phyloP scores from a whole-genome alignment of 805 yeast species.

The Jamesozyma hellenica region DNA sequence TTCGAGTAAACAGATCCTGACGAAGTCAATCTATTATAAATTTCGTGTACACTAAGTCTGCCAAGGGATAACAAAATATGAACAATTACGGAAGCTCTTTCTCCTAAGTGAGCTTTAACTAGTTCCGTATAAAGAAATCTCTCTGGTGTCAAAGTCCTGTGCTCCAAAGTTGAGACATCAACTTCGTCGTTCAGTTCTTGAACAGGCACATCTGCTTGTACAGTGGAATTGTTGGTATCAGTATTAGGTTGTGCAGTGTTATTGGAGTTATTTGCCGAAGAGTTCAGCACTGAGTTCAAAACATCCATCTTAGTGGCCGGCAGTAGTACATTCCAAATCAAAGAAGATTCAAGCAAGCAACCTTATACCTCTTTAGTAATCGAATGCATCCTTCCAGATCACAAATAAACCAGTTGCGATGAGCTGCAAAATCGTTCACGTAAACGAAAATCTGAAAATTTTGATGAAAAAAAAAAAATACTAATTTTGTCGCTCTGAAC shows the following conservation, averaged over 20 bases:
- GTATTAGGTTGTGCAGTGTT: neutral
- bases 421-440: too few relatives aligned
- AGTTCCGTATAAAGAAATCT: constrained; percentile 48
- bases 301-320: too few relatives aligned
- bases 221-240: neutral
- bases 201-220: neutral
- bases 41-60: constrained; percentile 46
- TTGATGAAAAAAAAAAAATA: too few relatives aligned
- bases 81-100: constrained; percentile 55
- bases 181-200: neutral
- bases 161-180: constrained; percentile 24
- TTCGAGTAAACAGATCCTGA: constrained; percentile 16
- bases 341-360: neutral
- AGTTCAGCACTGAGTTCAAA: neutral
- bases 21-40: constrained; percentile 35
- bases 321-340: too few relatives aligned
- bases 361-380: neutral
- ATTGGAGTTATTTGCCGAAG: neutral
- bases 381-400: too few relatives aligned
- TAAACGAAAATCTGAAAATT: too few relatives aligned
- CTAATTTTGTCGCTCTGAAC: too few relatives aligned
- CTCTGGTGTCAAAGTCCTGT: constrained; percentile 51
- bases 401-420: too few relatives aligned
- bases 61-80: constrained; percentile 58
- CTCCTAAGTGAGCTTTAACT: constrained; percentile 53